Evolutionary conservation across 192 early-diverging fungal genomes (phyloP), one percentile per base, ranked within the genome.

Genomic region (Chytriomyces hyalinus): DNA sequence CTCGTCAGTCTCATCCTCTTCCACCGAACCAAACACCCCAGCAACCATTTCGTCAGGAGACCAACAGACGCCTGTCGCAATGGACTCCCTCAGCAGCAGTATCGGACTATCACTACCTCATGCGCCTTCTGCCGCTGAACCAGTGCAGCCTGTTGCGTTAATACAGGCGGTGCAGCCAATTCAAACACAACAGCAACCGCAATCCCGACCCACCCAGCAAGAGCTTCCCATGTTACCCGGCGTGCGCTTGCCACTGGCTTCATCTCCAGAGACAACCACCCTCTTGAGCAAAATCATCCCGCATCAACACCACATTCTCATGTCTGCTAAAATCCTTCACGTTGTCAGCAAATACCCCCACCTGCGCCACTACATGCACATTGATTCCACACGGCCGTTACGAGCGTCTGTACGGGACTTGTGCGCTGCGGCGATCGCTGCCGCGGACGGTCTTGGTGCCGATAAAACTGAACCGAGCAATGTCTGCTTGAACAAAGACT

Each of bases 291-390:
- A 91, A 68, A 84, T 91, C 61, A 86, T 95, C 70, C 91, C 90
- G 71, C 91, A 92, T 70, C 89, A 91, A 67, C 93, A 95, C 71
- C 93, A 97, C 63, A 90, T 95, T 44, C 81, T 94, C 44, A 86
- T 94, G 51, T 90, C 93, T 4, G 84, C 93, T 68, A 95, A 96
- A 82, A 84, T 98, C 13, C 86, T 96, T 10, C 94, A 94, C 45
- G 95, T 95, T 73, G 89, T 98, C 9, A 93, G 91, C 65, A 98
- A 98, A 80, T 96, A 95, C 80, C 92, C 93, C 26, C 87, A 91
- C 6, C 86, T 95, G 69, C 91, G 96, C n/a, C 86, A 78, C 67
- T 59, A 77, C 43, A 73, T 89, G 43, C 84, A 88, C 67, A 48
- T 70, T 13, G 77, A 78, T 49, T 51, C 45, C 9, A 61, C 36